Evolutionary conservation across 768 basidiomycete species (phyloP).

Genomic region (Coprinopsis marcescibilis): DNA sequence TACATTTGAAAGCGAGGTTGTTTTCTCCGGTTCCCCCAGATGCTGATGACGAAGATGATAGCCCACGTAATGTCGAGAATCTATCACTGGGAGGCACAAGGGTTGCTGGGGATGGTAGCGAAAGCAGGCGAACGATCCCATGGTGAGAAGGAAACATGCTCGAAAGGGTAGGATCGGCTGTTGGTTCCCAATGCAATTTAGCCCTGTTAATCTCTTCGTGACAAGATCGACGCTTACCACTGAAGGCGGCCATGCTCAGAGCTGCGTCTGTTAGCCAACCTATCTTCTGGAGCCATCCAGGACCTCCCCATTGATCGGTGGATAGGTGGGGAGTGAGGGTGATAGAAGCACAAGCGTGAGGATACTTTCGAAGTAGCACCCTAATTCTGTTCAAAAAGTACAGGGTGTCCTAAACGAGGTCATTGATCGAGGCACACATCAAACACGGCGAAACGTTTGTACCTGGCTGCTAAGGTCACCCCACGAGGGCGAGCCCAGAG

Average conservation of each 20-base stretch:
- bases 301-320: conserved; percentile 50
- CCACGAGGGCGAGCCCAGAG: conserved; percentile 58
- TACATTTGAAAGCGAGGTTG: conserved; percentile 92
- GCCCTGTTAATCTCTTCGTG: background rate
- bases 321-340: conserved; percentile 62
- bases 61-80: conserved; percentile 77
- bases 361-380: conserved; percentile 47
- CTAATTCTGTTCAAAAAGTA: conserved; percentile 70
- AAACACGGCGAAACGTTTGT: conserved; percentile 14
- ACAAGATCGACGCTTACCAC: conserved; percentile 42
- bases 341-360: conserved; percentile 60
- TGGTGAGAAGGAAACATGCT: conserved; percentile 78
- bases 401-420: conserved; percentile 66
- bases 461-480: conserved; percentile 57
- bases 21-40: conserved; percentile 81
- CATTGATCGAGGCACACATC: background rate
- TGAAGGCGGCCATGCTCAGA: conserved; percentile 71
- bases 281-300: conserved; percentile 72
- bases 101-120: conserved; percentile 68
- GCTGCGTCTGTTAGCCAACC: conserved; percentile 76
- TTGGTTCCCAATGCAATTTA: conserved; percentile 1
- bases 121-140: conserved; percentile 75
- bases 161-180: conserved; percentile 75
- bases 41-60: conserved; percentile 48
- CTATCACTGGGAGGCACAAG: conserved; percentile 76